Evolutionary conservation across 352 stramenopile genomes (phyloP).

Genomic region (Pythium periplocum): DNA sequence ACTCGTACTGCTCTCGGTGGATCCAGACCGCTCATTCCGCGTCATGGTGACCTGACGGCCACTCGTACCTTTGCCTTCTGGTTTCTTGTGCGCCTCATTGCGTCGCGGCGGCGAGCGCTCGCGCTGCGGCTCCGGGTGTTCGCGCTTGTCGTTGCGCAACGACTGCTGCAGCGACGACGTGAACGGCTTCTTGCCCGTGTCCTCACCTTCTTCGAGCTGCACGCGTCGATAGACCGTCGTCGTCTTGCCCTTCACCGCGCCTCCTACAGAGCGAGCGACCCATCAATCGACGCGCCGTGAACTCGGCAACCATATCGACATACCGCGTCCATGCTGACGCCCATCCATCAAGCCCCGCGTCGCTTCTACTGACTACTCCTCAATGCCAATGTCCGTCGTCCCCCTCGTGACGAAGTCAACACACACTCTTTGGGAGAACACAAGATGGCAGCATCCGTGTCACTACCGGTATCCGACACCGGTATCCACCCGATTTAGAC

Average conservation of each 20-base stretch:
- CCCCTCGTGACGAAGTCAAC: no score
- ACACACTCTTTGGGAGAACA: no score
- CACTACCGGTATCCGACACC: constrained; percentile 7
- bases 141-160: constrained; percentile 8
- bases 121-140: not conserved
- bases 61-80: not conserved
- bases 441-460: no score
- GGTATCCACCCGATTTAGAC: not conserved
- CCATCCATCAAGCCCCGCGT: constrained; percentile 28
- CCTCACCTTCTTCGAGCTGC: constrained; percentile 23
- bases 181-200: constrained; percentile 18
- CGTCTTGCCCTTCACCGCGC: not conserved
- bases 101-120: not conserved
- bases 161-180: constrained; percentile 48
- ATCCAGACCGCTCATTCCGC: constrained; percentile 8
- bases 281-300: not conserved
- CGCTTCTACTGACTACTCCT: constrained; percentile 1
- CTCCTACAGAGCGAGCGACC: constrained; percentile 5
- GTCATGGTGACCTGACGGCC: constrained; percentile 13
- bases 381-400: no score
- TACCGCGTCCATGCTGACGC: constrained; percentile 23
- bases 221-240: constrained; percentile 39
- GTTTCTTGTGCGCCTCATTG: constrained; percentile 1
- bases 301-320: constrained; percentile 1
- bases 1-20: constrained; percentile 19